These are phyloP conservation scores for Tulasnella sp. DNA, from an alignment of 768 basidiomycete species.

Conservation along the genomic window DNA sequence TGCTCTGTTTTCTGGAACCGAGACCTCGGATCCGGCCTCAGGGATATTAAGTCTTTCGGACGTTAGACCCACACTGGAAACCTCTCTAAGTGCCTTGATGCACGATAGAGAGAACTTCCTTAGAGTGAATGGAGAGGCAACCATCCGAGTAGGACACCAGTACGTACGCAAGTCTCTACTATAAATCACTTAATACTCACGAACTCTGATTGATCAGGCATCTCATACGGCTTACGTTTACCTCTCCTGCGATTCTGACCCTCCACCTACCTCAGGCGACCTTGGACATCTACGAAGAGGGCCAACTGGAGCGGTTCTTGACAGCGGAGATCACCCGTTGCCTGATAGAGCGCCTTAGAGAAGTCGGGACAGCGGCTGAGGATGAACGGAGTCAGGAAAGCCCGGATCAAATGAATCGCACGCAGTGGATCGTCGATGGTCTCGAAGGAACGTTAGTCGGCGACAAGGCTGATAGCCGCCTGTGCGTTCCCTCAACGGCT, in stretches of 20 bases:
- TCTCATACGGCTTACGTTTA: slow-evolving; percentile 61
- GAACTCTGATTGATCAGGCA: slow-evolving; percentile 34
- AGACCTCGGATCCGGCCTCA: neutral
- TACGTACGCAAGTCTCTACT: slow-evolving; percentile 21
- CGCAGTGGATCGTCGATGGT: slow-evolving; percentile 11
- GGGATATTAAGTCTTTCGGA: neutral
- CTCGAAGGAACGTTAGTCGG: slow-evolving; percentile 11
- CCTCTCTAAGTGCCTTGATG: neutral
- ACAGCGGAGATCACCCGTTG: slow-evolving; percentile 66
- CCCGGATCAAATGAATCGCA: neutral
- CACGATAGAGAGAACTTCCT: slow-evolving; percentile 28
- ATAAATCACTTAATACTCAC: neutral
- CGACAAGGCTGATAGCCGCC: neutral
- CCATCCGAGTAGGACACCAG: slow-evolving; percentile 61
- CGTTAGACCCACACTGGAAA: slow-evolving; percentile 1
- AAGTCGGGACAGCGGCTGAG: slow-evolving; percentile 4
- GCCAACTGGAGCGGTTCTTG: slow-evolving; percentile 63
- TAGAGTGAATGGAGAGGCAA: slow-evolving; percentile 56
- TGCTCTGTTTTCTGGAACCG: neutral
- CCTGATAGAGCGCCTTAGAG: slow-evolving; percentile 37
- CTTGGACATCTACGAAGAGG: slow-evolving; percentile 56
- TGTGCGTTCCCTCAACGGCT: neutral
- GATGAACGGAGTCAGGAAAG: neutral
- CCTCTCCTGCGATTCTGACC: slow-evolving; percentile 62
- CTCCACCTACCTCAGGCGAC: slow-evolving; percentile 76